Base-by-base conservation (phyloP, 176 grass and related monocot genomes). In the Poa pratensis region DNA sequence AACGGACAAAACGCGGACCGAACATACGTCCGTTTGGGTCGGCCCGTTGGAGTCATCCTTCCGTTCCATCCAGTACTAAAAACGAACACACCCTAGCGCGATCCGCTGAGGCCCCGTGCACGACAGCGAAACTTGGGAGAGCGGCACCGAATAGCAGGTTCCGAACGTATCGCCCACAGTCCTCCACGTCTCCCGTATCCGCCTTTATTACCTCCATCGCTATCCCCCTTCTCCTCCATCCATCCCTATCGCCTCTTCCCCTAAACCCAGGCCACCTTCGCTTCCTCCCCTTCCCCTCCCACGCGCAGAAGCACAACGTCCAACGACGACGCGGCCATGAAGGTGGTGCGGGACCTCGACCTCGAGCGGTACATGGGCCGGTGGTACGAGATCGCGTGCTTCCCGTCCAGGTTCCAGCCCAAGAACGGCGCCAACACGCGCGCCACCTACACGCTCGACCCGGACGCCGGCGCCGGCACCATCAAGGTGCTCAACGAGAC, bases 381-480 rank as follows among this genome's bases (percentile, higher is more conserved):
- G 42, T 93, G 94, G 94, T 93, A 96, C 79, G 94, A 96, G 87
- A 91, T 93, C 66, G 91, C 91, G 34, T 88, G 86, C 86, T 91
- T 96, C 84, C 91, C 84, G 20, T 96, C 94, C 18, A 27, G 23
- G 77, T 96, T 93, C 78, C 89, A 96, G 87, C 94, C 91, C 68
- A 89, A 78, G 86, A 82, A 77, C 71, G 91, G 94, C 51, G 77
- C 64, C 34, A 35, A 35, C 34, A 35, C 4, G 34, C 86, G 89
- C 19, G 91, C 94, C 46, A 89, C 91, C 72, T 96, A 96, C 86
- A 69, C 89, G 73, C 91, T 93, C 27, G 82, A 27, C 80, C 42
- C 62, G 1, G 91, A 89, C 73, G 84, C 83, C 70, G 83, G 80
- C 59, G 81, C 2, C 61, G 13, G 48, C 48, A 16, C 89, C 51